phyloP scores from a whole-genome alignment of 2,329 filamentous ascomycete species.

The Shiraia bambusicola region DNA sequence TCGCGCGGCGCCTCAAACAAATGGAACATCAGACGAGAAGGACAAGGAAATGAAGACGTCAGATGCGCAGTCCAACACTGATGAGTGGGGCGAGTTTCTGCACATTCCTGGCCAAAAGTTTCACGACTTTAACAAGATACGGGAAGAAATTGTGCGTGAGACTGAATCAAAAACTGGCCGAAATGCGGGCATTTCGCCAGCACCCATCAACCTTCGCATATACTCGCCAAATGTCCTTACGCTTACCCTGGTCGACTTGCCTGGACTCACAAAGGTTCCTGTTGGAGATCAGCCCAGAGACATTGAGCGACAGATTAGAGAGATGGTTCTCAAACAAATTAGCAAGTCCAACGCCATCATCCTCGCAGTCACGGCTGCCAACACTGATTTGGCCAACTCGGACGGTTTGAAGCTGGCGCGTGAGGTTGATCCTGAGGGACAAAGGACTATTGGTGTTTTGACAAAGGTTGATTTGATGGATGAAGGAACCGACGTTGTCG shows the following conservation, averaged over 20 bases:
- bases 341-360: slow-evolving; percentile 98
- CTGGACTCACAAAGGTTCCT: slow-evolving; percentile 93
- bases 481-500: slow-evolving; percentile 95
- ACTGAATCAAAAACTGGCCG: slow-evolving; percentile 94
- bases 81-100: slow-evolving; percentile 99
- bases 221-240: slow-evolving; percentile 98
- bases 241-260: slow-evolving; percentile 92
- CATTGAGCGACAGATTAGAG: slow-evolving; percentile 93
- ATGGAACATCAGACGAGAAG: slow-evolving; percentile 67
- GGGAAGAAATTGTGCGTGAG: slow-evolving; percentile 95
- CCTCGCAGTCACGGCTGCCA: slow-evolving; percentile 91
- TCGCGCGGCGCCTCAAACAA: slow-evolving; percentile 64
- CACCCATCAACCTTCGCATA: slow-evolving; percentile 95
- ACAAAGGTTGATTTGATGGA: slow-evolving; percentile 99
- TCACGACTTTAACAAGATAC: slow-evolving; percentile 96
- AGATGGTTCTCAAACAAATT: slow-evolving; percentile 99
- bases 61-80: slow-evolving; percentile 85
- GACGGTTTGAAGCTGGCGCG: slow-evolving; percentile 94
- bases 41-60: slow-evolving; percentile 65
- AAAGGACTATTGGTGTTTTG: slow-evolving; percentile 95
- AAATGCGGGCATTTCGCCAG: slow-evolving; percentile 94
- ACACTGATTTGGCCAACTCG: slow-evolving; percentile 97
- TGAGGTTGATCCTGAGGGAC: slow-evolving; percentile 95
- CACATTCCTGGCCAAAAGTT: slow-evolving; percentile 98
- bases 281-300: slow-evolving; percentile 95